These are phyloP conservation scores for Spatholobus suberectus DNA, from an alignment of 306 rosid genomes.

Conservation along the genomic window DNA sequence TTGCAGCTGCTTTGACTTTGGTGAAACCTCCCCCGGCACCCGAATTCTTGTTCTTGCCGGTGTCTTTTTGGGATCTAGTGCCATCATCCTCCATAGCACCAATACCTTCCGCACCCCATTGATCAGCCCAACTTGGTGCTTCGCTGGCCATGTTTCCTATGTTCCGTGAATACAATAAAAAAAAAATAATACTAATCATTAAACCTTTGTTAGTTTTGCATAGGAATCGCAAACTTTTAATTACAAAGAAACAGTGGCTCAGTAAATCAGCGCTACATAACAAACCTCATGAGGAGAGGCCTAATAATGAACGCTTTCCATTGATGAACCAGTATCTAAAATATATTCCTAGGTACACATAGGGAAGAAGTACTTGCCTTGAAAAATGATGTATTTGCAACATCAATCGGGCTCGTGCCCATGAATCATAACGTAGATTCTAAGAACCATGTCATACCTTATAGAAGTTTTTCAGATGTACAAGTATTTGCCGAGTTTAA, in stretches of 20 bases:
- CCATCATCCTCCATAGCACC: conserved; percentile 69
- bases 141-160: conserved; percentile 62
- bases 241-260: not conserved
- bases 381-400: not conserved
- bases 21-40: conserved; percentile 56
- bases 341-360: not conserved
- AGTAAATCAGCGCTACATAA: too few species aligned
- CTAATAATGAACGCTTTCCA: not conserved
- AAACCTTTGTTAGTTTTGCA: not conserved
- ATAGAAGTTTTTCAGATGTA: not conserved
- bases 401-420: not conserved
- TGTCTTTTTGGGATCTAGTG: conserved; percentile 54
- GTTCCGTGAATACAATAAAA: not conserved
- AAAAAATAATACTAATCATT: conserved; percentile 15
- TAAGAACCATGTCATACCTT: conserved; percentile 12
- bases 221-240: not conserved
- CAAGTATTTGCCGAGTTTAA: not conserved
- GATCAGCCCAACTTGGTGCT: conserved; percentile 89
- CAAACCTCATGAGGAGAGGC: too few species aligned
- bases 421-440: conserved; percentile 5
- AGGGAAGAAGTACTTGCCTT: not conserved
- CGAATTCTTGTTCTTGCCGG: conserved; percentile 59
- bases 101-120: conserved; percentile 83
- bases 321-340: not conserved
- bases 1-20: conserved; percentile 68